A percentile compares a stretch with the other conserved stretches of the same genome.
phyloP scores from a whole-genome alignment of 345 rosid species.

The Lepidium aucheri region DNA sequence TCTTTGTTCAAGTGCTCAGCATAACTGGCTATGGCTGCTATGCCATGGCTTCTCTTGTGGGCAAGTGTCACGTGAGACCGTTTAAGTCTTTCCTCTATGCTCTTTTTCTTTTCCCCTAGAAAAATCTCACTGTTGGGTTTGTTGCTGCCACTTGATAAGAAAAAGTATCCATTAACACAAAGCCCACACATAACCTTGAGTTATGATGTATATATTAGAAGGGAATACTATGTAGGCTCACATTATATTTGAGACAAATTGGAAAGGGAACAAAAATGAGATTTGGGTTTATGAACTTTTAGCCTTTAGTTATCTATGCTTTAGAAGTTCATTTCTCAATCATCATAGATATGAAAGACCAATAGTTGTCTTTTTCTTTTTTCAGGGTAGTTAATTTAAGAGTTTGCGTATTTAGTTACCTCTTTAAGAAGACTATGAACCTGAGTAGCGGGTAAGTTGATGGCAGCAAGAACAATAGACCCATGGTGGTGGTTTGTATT shows the following conservation, averaged over 20 bases:
- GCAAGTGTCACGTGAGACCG: constrained; percentile 87
- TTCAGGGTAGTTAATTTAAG: neutral
- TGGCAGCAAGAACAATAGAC: constrained; percentile 70
- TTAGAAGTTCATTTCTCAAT: no score
- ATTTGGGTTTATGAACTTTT: neutral
- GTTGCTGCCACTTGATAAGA: constrained; percentile 42
- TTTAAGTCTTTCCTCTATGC: constrained; percentile 37
- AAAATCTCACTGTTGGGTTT: constrained; percentile 41
- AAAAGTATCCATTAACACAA: neutral
- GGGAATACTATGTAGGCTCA: neutral
- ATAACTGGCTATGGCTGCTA: constrained; percentile 64
- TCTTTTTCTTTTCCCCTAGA: constrained; percentile 42
- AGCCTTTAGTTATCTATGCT: neutral
- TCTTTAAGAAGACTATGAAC: constrained; percentile 45
- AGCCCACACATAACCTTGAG: neutral
- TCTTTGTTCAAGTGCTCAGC: constrained; percentile 38
- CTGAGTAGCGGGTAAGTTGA: constrained; percentile 50
- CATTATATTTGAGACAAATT: neutral
- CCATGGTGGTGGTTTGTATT: constrained; percentile 57
- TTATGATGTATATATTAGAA: neutral
- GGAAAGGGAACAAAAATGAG: neutral
- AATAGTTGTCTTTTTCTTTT: constrained; percentile 1
- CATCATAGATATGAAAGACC: no score
- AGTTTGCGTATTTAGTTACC: constrained; percentile 35
- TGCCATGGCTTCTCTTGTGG: constrained; percentile 90